Evolutionary conservation across 2,329 filamentous ascomycete genomes (phyloP).

Genomic region (Sporothrix variecibatus): DNA sequence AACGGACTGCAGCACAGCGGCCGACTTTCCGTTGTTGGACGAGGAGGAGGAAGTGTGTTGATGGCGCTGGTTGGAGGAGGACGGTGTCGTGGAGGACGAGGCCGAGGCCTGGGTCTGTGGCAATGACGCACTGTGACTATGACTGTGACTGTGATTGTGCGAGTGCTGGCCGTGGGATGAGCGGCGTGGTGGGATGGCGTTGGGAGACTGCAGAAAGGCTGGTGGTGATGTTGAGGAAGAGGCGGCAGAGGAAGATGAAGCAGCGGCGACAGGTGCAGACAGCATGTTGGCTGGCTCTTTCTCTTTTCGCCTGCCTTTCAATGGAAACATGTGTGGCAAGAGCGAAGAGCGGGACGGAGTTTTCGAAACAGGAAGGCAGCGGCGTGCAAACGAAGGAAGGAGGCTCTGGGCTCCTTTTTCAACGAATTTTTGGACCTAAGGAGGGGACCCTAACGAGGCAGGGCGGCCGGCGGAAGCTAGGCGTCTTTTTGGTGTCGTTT

Average conservation of each 20-base stretch:
- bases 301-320: slow-evolving; percentile 27
- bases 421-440: slow-evolving; percentile 15
- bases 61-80: slow-evolving; percentile 19
- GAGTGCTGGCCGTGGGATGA: slow-evolving; percentile 61
- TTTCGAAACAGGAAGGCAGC: not conserved
- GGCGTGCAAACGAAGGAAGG: not conserved
- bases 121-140: not conserved
- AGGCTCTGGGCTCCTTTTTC: slow-evolving; percentile 14
- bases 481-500: not conserved
- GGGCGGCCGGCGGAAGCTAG: slow-evolving; percentile 19
- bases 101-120: slow-evolving; percentile 15
- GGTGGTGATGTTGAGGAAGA: slow-evolving; percentile 7
- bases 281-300: slow-evolving; percentile 33
- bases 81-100: not conserved
- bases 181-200: slow-evolving; percentile 70
- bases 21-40: not conserved
- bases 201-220: slow-evolving; percentile 55
- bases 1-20: slow-evolving; percentile 49
- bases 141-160: slow-evolving; percentile 25
- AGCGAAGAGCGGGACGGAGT: not conserved
- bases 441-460: slow-evolving; percentile 3
- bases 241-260: slow-evolving; percentile 15
- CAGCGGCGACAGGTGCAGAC: slow-evolving; percentile 26
- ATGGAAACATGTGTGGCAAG: slow-evolving; percentile 28
- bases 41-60: slow-evolving; percentile 13